Conservation (phyloP, 192 early-diverging fungal species). For the Chytriomyces hyalinus region DNA sequence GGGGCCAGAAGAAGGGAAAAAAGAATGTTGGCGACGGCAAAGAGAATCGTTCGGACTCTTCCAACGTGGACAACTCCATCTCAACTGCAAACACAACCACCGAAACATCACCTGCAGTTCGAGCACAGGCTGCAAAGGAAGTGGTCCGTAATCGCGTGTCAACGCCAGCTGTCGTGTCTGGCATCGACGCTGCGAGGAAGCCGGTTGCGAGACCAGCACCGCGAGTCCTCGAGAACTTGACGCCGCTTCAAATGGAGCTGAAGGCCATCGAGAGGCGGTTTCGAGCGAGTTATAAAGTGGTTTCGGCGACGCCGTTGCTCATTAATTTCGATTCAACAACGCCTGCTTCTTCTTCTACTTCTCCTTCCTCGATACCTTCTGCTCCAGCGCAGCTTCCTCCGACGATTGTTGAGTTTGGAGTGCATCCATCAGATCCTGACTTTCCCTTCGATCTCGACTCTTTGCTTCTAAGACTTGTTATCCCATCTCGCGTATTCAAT, state of each 20-base stretch:
- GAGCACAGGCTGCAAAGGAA: too few relatives aligned
- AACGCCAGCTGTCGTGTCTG: neutral
- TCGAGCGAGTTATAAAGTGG: slow-evolving; percentile 1
- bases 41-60: neutral
- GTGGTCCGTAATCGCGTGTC: neutral
- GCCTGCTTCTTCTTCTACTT: slow-evolving; percentile 1
- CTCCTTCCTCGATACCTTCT: neutral
- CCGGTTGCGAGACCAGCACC: slow-evolving; percentile 23
- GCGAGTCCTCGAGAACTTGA: slow-evolving; percentile 6
- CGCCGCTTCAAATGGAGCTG: slow-evolving; percentile 23
- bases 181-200: neutral
- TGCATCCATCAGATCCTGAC: slow-evolving; percentile 30
- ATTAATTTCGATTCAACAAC: neutral
- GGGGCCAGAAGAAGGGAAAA: neutral
- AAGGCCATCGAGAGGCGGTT: slow-evolving; percentile 21
- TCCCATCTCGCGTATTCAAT: neutral
- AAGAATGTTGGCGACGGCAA: neutral
- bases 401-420: slow-evolving; percentile 18
- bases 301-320: slow-evolving; percentile 1
- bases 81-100: neutral
- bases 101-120: neutral
- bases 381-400: slow-evolving; percentile 7
- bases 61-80: neutral
- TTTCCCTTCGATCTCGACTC: slow-evolving; percentile 37
- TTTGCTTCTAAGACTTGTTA: slow-evolving; percentile 9